Evolutionary conservation across 1,139 yeast species (phyloP).

Genomic region (Scheffersomyces cryptocercus): DNA sequence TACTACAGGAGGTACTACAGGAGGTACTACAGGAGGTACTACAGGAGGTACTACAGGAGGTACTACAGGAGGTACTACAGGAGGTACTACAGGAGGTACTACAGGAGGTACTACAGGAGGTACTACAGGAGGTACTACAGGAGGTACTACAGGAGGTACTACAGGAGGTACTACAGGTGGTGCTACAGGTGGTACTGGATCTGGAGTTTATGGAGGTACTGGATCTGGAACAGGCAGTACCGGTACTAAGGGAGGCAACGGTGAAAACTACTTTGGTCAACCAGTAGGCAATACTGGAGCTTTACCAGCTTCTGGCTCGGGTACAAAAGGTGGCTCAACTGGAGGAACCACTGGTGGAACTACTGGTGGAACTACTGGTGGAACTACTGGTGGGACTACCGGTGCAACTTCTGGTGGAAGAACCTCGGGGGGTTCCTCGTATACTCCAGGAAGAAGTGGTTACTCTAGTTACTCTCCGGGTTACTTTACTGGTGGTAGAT

Average conservation of each 20-base stretch:
- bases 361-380: slow-evolving; percentile 1
- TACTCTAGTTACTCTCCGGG: too few relatives aligned
- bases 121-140: slow-evolving; percentile 1
- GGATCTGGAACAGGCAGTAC: not conserved
- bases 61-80: not conserved
- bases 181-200: not conserved
- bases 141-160: slow-evolving; percentile 1
- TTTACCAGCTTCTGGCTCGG: not conserved
- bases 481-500: too few relatives aligned
- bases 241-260: not conserved
- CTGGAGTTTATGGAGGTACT: not conserved
- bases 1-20: not conserved
- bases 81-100: not conserved
- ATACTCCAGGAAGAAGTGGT: too few relatives aligned
- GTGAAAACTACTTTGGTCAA: not conserved
- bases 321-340: not conserved
- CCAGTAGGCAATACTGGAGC: too few relatives aligned
- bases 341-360: not conserved
- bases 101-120: slow-evolving; percentile 2
- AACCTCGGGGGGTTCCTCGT: too few relatives aligned
- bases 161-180: not conserved
- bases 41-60: not conserved
- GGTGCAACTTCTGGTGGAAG: not conserved
- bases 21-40: not conserved
- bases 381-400: not conserved